Base-by-base conservation (phyloP, 163 green algal genomes). In the Chlamydomonas reinhardtii region DNA sequence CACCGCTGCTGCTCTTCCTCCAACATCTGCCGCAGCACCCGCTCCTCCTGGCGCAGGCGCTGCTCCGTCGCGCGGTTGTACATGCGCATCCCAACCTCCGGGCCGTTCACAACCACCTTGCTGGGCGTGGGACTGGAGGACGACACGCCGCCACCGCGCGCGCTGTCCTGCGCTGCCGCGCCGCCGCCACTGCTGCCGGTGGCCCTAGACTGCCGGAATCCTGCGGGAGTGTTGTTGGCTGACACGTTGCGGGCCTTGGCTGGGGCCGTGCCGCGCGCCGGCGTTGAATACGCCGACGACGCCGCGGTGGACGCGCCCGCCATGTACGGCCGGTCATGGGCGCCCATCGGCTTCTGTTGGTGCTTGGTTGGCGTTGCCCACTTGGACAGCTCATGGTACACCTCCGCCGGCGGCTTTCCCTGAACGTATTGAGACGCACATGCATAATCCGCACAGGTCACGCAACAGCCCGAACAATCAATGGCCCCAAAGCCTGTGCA, bases 1-100 rank as follows among this genome's bases (percentile, higher is more conserved):
- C 35, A 56, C 27, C 80, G 54, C 72, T 82, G 72, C n/a, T n/a
- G 61, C 62, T 81, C 82, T 39, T 82, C 72, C 61, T 82, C 82
- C 2, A 82, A 12, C 3, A 87, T 39, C 31, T 74, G 59, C 39
- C 25, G 59, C 25, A 76, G 37, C 27, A 82, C 22, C 0, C 82
- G 72, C 37, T 70, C 82, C 31, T 82, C 66, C 72, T 82, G 71
- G 4, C 72, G 82, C 9, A 37, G 54, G 16, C 61, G 72, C 61
- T 56, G 59, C 61, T 81, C 72, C 27, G 69, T 29, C 0, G 72
- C 72, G n/a, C 61, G 61, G 15, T 75, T 71, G 71, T 82, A 82
- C 39, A 87, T 43, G n/a, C 82, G 61, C 2, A 68, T 39, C 3
- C 72, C 72, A 0, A 82, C 72, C 82, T 75, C 12, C 12, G 35